Base-by-base conservation (phyloP, 2,329 filamentous ascomycete species). In the Leptoxyphium fumago region DNA sequence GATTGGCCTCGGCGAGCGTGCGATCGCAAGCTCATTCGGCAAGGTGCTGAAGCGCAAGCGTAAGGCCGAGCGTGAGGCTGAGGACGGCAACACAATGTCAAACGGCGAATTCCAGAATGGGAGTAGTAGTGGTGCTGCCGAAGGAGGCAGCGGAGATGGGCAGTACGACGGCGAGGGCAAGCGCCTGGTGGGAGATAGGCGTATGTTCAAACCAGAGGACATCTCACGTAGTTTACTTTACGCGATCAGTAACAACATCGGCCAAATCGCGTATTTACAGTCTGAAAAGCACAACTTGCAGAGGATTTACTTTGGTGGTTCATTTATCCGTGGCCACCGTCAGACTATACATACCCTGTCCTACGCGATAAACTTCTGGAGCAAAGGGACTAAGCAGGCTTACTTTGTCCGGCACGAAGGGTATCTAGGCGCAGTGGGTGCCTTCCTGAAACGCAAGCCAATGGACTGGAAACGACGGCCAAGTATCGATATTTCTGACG, bases 281-380 rank as follows among this genome's bases (percentile, higher is more conserved):
- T 91, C 86, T 5, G 88, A 95, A 61, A 91, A 94, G 59, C 89
- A 98, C 66, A 77, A 82, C 39, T 71, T 96, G 21, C 82, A 84
- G 50, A 80, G 89, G 58, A 96, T 98, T 48, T 98, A 98, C 68
- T 98, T 98, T 64, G 91, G 91, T 17, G 91, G 91, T 18, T 91
- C 84, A 6, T 98, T 96, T 61, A 96, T 98, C 59, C 80, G 91
- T 38, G 91, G 91, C 36, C 91, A 98, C 63, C 79, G 84, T 13
- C 91, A 96, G 66, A 98, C 91, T 10, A 98, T 98, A 77, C 94
- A 96, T 64, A 96, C 91, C 0, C 71, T 98, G 9, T 88, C 83
- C 44, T 98, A 94, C 59, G 91, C 89, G 59, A 95, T 98, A 66
- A 86, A 86, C 54, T 98, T 96, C 66, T 98, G 91, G 91, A 87